These are phyloP conservation scores for Sphaerulina vaccinii DNA, from an alignment of 2,329 filamentous ascomycete genomes.

Conservation along the genomic window DNA sequence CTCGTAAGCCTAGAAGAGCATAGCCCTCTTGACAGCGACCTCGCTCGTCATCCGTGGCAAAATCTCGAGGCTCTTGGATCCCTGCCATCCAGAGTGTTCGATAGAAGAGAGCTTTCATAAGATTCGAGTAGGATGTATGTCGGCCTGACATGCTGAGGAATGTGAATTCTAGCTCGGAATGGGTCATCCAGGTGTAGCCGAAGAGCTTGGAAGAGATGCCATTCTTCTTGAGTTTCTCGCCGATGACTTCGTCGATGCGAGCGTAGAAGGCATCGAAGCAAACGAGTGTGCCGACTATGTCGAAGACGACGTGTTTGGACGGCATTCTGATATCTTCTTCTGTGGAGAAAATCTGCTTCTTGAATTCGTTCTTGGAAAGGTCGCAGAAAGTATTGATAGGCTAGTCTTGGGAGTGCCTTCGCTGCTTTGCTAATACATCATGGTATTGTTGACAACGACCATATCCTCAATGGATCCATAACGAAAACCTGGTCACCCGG, in stretches of 20 bases:
- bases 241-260: slow-evolving; percentile 45
- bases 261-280: slow-evolving; percentile 48
- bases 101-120: slow-evolving; percentile 50
- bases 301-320: slow-evolving; percentile 36
- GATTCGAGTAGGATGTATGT: slow-evolving; percentile 45
- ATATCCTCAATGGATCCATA: background rate
- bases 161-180: slow-evolving; percentile 52
- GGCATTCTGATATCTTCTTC: slow-evolving; percentile 6
- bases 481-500: background rate
- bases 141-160: slow-evolving; percentile 48
- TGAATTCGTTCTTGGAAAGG: background rate
- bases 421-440: background rate
- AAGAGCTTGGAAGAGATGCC: slow-evolving; percentile 46
- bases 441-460: too few relatives aligned
- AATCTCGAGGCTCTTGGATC: slow-evolving; percentile 42
- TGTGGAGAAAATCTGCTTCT: background rate
- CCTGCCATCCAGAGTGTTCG: slow-evolving; percentile 49
- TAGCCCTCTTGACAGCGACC: slow-evolving; percentile 44
- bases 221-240: slow-evolving; percentile 41
- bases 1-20: slow-evolving; percentile 36
- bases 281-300: slow-evolving; percentile 54
- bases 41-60: slow-evolving; percentile 47
- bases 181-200: slow-evolving; percentile 50
- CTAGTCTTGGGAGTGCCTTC: background rate
- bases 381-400: too few relatives aligned